Conservation (phyloP, 2,329 filamentous ascomycete genomes). For the Botrytis cinerea region DNA sequence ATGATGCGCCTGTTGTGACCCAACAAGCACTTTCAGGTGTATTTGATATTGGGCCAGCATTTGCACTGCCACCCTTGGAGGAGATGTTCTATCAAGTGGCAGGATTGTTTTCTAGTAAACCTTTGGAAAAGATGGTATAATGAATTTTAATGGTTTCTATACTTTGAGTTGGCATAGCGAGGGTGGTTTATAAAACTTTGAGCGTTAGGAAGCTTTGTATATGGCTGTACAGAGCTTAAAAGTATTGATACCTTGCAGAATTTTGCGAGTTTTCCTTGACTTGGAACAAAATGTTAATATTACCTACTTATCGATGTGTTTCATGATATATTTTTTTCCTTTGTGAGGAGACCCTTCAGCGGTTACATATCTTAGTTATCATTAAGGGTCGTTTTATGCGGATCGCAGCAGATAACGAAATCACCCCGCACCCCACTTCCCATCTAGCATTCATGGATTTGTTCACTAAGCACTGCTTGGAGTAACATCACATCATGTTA, state of each 20-base stretch:
- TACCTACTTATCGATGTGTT: neutral
- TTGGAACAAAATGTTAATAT: constrained; percentile 5
- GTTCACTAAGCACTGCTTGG: neutral
- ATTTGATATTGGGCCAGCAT: constrained; percentile 69
- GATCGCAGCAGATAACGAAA: constrained; percentile 18
- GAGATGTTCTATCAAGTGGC: constrained; percentile 76
- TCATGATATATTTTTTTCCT: neutral
- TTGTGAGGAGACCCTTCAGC: constrained; percentile 9
- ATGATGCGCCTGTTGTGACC: constrained; percentile 61
- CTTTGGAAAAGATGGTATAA: constrained; percentile 39
- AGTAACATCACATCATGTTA: constrained; percentile 15
- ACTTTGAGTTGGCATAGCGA: constrained; percentile 29
- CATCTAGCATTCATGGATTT: neutral
- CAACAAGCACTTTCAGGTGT: constrained; percentile 69
- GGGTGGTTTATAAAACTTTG: constrained; percentile 24
- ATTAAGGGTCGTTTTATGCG: neutral
- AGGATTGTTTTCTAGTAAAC: constrained; percentile 61
- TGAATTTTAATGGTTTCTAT: constrained; percentile 23
- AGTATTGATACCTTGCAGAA: constrained; percentile 21
- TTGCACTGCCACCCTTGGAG: constrained; percentile 69
- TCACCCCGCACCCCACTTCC: constrained; percentile 21
- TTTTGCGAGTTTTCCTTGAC: neutral
- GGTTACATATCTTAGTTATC: neutral
- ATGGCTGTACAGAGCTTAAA: constrained; percentile 27
- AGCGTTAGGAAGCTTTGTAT: constrained; percentile 27